Percentiles rank a stretch among this genome's conserved stretches.
Evolutionary conservation across 352 stramenopile genomes (phyloP).

Genomic region (Globisporangium emineosum): DNA sequence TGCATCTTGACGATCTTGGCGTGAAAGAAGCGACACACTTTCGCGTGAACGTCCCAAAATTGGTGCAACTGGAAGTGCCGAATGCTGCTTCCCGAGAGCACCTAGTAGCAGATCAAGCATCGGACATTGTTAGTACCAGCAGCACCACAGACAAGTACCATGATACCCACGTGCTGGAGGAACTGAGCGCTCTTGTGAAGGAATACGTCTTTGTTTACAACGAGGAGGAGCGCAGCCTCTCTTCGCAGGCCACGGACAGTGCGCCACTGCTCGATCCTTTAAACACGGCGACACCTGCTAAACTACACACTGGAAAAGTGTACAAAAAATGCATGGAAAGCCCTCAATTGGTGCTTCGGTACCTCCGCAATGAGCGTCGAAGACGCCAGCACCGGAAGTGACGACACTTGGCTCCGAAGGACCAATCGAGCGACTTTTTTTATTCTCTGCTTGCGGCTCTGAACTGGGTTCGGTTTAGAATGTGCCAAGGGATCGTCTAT

Average conservation of each 20-base stretch:
- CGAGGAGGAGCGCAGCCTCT: slow-evolving; percentile 5
- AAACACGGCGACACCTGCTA: background rate
- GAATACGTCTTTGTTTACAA: slow-evolving; percentile 22
- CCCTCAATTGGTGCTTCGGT: slow-evolving; percentile 22
- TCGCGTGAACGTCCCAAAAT: slow-evolving; percentile 29
- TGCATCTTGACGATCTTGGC: slow-evolving; percentile 66
- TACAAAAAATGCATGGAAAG: slow-evolving; percentile 10
- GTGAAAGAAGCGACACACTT: slow-evolving; percentile 47
- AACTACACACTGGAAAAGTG: slow-evolving; percentile 1
- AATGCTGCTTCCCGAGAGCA: background rate
- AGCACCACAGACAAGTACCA: background rate
- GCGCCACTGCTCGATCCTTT: background rate
- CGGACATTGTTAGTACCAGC: background rate
- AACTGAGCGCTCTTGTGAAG: slow-evolving; percentile 27
- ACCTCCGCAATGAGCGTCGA: slow-evolving; percentile 27
- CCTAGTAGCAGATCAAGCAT: background rate
- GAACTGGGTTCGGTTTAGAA: background rate
- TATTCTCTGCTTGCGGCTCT: background rate
- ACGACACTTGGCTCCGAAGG: slow-evolving; percentile 5
- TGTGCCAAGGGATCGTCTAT: background rate
- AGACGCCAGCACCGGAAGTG: background rate
- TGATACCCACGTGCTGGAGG: slow-evolving; percentile 17
- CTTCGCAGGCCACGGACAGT: background rate
- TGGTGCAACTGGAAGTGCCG: background rate
- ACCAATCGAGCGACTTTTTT: slow-evolving; percentile 9